Base-by-base conservation (phyloP, 2,329 filamentous ascomycete species). In the Fusarium tjaetaba region DNA sequence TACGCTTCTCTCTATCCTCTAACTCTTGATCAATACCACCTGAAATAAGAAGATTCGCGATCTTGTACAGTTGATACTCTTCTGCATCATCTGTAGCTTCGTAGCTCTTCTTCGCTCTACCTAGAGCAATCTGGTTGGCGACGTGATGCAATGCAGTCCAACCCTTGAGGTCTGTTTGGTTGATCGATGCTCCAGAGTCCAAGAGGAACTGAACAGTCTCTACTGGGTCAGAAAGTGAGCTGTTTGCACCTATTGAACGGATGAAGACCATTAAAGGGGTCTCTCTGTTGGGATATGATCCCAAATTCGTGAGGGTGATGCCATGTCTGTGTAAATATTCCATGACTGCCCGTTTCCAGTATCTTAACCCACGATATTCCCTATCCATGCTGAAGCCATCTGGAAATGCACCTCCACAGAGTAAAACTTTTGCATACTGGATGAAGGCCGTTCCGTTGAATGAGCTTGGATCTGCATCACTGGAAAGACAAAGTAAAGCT, bases 81-180 rank as follows among this genome's bases (percentile, higher is more conserved):
- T 64, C 57, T 11, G 15, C 42, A 7, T 69, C 34, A 10, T n/a
- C 38, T 30, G 4, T 24, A 4, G 22, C 9, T 22, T 45, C 66
- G 49, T 45, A 46, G 5, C 13, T n/a, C 13, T 56, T 69, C 49
- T 64, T 69, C 7, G n/a, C n/a, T 8, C 66, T 69, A 11, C 49
- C 43, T 3, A 69, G 14, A 11, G 57, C 51, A 30, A 70, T 65
- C 14, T 53, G 43, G n/a, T 65, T 70, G 16, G 67, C 67, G 3
- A 65, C 22, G 11, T 70, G 59, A 30, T 70, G 67, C 13, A 70
- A 34, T 39, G 65, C 67, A 11, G 26, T 65, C 65, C 65, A 65
- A 3, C 65, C 65, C 24, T 41, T 38, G 4, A 32, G 28, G 28
- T 70, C 65, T 4, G 51, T 59, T 28, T 58, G 58, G 18, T 70